These are phyloP conservation scores for Torulaspora delbrueckii DNA, from an alignment of 805 yeast genomes.

Conservation along the genomic window DNA sequence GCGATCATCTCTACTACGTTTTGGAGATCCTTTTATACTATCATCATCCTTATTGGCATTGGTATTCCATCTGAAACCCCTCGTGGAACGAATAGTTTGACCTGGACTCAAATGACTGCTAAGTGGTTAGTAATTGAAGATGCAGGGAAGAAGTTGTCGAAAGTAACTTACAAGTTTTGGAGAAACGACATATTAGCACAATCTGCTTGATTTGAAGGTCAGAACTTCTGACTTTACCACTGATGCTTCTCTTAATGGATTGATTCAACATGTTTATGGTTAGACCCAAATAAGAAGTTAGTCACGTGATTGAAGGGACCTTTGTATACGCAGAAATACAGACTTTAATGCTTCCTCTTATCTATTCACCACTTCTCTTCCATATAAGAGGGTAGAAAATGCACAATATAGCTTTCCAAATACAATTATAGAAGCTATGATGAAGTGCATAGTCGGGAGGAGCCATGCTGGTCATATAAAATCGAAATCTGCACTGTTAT, in stretches of 20 bases:
- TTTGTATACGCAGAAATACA: neutral
- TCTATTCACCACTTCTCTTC: neutral
- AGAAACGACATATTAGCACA: slow-evolving; percentile 24
- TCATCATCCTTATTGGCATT: slow-evolving; percentile 12
- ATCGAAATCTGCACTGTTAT: no score
- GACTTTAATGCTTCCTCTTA: neutral
- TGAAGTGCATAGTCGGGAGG: no score
- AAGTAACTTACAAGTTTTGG: slow-evolving; percentile 28
- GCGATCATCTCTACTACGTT: slow-evolving; percentile 7
- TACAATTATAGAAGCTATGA: no score
- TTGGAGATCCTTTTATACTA: slow-evolving; percentile 8
- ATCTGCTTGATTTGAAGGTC: neutral
- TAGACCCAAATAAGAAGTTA: neutral
- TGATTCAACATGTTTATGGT: neutral
- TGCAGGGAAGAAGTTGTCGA: neutral
- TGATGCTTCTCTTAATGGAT: neutral
- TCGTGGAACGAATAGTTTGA: slow-evolving; percentile 44
- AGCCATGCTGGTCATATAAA: no score
- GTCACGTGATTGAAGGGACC: neutral
- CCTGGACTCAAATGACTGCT: slow-evolving; percentile 41
- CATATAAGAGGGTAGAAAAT: no score
- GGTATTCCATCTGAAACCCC: slow-evolving; percentile 42
- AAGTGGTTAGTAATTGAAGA: slow-evolving; percentile 8
- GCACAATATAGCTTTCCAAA: no score
- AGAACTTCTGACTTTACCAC: neutral